Conservation (phyloP, 2,329 filamentous ascomycete species). For the Sclerotinia trifoliorum region DNA sequence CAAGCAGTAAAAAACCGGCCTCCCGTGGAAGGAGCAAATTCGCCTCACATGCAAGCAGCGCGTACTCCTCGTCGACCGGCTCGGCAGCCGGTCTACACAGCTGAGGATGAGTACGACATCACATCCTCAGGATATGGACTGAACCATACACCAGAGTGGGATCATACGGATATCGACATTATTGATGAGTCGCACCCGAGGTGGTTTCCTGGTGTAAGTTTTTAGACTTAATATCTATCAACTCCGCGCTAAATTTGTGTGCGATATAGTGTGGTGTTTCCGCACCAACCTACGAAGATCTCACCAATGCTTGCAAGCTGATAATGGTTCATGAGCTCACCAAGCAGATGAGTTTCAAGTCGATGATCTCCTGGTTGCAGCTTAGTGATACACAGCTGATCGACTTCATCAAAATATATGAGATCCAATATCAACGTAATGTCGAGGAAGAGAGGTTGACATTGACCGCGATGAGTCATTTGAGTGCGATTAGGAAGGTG, state of each 20-base stretch:
- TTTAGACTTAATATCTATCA: no score
- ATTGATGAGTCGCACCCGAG: not conserved
- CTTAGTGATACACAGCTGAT: no score
- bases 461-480: not conserved
- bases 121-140: not conserved
- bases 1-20: not conserved
- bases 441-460: not conserved
- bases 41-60: no score
- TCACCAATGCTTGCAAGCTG: not conserved
- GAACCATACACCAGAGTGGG: not conserved
- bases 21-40: no score
- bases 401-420: no score
- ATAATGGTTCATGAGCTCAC: conserved; percentile 6
- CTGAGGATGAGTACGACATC: not conserved
- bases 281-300: not conserved
- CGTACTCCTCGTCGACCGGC: no score
- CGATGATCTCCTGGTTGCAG: not conserved
- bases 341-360: conserved; percentile 2
- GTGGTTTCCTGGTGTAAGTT: conserved; percentile 11
- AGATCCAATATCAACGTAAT: not conserved
- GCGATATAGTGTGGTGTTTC: not conserved
- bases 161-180: not conserved
- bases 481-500: not conserved
- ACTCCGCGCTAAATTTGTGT: not conserved
- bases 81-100: not conserved